Conservation (phyloP, 2,329 filamentous ascomycete species). For the Aspergillus pseudoglaucus region DNA sequence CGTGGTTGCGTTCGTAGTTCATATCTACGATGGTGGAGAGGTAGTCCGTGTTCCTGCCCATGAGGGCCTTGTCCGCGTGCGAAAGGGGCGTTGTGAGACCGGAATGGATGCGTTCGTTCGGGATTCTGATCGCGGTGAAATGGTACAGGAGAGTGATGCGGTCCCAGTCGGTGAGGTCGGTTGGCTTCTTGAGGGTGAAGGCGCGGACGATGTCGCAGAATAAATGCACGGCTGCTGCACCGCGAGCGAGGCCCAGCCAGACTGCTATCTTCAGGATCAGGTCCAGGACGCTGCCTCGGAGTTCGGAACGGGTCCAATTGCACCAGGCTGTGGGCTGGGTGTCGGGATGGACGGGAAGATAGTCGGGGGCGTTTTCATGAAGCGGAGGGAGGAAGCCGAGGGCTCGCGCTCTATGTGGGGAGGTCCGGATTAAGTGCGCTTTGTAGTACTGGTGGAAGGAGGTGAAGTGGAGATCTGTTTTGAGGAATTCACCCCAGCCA, state of each 20-base stretch:
- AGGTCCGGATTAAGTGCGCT: constrained; percentile 4
- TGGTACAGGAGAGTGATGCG: constrained; percentile 9
- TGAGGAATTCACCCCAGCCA: constrained; percentile 11
- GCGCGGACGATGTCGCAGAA: constrained; percentile 21
- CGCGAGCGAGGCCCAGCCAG: constrained; percentile 21
- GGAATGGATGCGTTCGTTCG: constrained; percentile 5
- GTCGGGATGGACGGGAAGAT: constrained; percentile 4
- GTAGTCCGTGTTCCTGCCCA: constrained; percentile 11
- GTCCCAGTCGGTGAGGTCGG: not conserved
- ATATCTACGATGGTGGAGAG: constrained; percentile 14
- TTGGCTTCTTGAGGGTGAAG: constrained; percentile 13
- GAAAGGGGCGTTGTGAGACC: constrained; percentile 6
- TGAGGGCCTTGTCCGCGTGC: constrained; percentile 4
- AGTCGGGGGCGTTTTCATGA: constrained; percentile 4
- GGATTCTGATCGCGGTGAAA: constrained; percentile 11
- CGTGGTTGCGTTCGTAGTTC: not conserved
- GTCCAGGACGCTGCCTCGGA: constrained; percentile 4
- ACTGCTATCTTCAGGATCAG: constrained; percentile 18
- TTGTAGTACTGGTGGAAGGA: constrained; percentile 16
- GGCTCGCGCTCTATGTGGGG: constrained; percentile 11
- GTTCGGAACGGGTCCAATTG: constrained; percentile 7
- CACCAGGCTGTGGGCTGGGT: constrained; percentile 6
- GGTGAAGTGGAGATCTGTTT: constrained; percentile 14
- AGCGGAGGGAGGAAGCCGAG: constrained; percentile 15
- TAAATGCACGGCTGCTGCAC: constrained; percentile 21